Percentiles rank a stretch among this genome's conserved stretches.
Evolutionary conservation across 331 rosid species (phyloP).

Genomic region (Rhamnella rubrinervis): DNA sequence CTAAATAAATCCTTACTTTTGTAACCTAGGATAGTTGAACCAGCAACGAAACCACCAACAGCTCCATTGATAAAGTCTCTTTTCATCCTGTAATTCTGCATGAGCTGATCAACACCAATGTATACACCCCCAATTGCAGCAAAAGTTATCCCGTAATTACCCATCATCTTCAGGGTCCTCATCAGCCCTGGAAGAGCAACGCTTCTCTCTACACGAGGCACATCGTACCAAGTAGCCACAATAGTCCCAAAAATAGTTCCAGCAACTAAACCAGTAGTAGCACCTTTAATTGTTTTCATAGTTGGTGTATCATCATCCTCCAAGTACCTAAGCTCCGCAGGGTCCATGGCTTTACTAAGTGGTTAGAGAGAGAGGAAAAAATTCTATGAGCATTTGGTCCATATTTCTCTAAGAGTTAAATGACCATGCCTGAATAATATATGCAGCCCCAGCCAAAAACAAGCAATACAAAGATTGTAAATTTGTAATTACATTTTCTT

Average conservation of each 20-base stretch:
- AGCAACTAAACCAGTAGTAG: constrained; percentile 79
- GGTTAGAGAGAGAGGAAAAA: not conserved
- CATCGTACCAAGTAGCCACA: constrained; percentile 93
- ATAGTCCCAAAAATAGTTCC: constrained; percentile 88
- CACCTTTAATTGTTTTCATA: constrained; percentile 82
- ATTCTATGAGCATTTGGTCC: not conserved
- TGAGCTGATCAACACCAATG: constrained; percentile 86
- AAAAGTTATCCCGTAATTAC: constrained; percentile 74
- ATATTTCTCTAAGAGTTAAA: not conserved
- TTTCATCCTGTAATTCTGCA: constrained; percentile 76
- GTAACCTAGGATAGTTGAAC: constrained; percentile 81
- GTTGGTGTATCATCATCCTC: constrained; percentile 77
- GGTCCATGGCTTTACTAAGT: constrained; percentile 49
- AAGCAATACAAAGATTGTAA: not conserved
- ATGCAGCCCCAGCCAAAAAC: not conserved
- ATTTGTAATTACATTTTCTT: not conserved
- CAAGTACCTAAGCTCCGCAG: constrained; percentile 82
- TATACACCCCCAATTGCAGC: constrained; percentile 98
- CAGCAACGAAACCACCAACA: constrained; percentile 94
- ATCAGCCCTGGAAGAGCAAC: constrained; percentile 93
- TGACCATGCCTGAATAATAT: not conserved
- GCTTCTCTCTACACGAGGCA: constrained; percentile 96
- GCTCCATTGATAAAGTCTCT: constrained; percentile 96
- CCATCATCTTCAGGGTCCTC: constrained; percentile 94
- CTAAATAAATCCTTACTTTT: constrained; percentile 53